A percentile compares a stretch with the other conserved stretches of the same genome.
Evolutionary conservation across 73 alveolate species (phyloP).

Genomic region (Paramecium biaurelia): DNA sequence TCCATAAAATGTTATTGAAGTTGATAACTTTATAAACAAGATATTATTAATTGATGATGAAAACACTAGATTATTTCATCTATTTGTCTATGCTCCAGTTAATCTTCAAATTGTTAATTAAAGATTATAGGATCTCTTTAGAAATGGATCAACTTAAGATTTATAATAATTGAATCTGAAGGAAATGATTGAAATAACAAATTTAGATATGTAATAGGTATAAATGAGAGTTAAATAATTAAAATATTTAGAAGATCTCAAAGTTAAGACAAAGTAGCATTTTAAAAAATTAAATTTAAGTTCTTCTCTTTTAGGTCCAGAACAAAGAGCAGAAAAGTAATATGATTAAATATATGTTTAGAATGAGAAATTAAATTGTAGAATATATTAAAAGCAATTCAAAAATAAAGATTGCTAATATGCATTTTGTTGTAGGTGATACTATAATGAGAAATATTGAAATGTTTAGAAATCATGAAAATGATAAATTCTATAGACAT

Average conservation of each 20-base stretch:
- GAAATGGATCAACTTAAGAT: not conserved
- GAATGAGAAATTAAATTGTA: slow-evolving; percentile 26
- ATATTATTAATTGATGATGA: not conserved
- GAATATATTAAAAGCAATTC: not conserved
- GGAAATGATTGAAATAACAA: not conserved
- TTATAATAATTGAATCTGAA: not conserved
- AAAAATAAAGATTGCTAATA: not conserved
- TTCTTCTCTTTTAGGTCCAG: not conserved
- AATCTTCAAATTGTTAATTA: not conserved
- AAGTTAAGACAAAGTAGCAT: not conserved
- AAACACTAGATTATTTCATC: not conserved
- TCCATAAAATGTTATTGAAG: not conserved
- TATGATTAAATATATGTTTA: not conserved
- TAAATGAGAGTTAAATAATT: not conserved
- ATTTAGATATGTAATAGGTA: not conserved
- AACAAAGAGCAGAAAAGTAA: slow-evolving; percentile 46
- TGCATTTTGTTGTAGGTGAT: slow-evolving; percentile 45
- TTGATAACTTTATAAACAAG: not conserved
- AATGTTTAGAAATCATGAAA: slow-evolving; percentile 40
- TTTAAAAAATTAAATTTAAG: not conserved
- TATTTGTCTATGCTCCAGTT: not conserved
- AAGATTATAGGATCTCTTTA: not conserved
- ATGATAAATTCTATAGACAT: not conserved
- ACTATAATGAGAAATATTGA: slow-evolving; percentile 38
- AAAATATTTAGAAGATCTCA: not conserved